Evolutionary conservation across 257 asterid species (phyloP), one percentile per base, ranked within the genome.

Genomic region (Capsicum baccatum): DNA sequence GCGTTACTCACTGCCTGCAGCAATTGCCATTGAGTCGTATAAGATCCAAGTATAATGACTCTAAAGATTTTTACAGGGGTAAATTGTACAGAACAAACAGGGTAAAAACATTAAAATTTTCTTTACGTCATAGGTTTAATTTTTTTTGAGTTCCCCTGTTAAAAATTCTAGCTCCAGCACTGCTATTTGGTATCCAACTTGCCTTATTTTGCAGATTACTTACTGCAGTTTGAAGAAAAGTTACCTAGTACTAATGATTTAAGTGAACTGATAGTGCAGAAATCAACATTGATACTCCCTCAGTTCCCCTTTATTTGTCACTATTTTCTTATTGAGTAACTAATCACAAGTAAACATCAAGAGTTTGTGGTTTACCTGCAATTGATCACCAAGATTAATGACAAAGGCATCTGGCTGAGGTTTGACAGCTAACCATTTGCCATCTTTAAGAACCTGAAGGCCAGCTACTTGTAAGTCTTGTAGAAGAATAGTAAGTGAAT

Each of bases 401-500:
- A 96, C 97, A 80, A 96, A 93, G 17, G 99, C 98, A 59, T 85
- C 88, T 0, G 97, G 94, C 4, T 83, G 92, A 11, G 99, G 99
- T 76, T 90, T 93, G 47, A 96, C 76, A 0, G 94, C 89, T 54
- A 94, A 47, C 99, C 99, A 96, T 85, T 92, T 92, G 1, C 98
- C 98, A 44, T 94, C 91, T 87, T 92, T 92, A 12, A 92, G 95
- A 71, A 93, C 96, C 81, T 96, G 97, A 68, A 96, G 97, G 13
- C 99, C 99, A 0, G 92, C 70, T 1, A 96, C 98, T 4, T 89
- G 88, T 82, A 87, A 56, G 85, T 96, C 99, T 83, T 96, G 99
- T 76, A 96, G 97, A 66, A 96, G 98, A 67, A 96, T 91, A 35
- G 99, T 96, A 83, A 96, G 93, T 19, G 95, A 92, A 67, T 93